phyloP scores from a whole-genome alignment of 129 eudicot genomes.

The Kitagawia praeruptora region DNA sequence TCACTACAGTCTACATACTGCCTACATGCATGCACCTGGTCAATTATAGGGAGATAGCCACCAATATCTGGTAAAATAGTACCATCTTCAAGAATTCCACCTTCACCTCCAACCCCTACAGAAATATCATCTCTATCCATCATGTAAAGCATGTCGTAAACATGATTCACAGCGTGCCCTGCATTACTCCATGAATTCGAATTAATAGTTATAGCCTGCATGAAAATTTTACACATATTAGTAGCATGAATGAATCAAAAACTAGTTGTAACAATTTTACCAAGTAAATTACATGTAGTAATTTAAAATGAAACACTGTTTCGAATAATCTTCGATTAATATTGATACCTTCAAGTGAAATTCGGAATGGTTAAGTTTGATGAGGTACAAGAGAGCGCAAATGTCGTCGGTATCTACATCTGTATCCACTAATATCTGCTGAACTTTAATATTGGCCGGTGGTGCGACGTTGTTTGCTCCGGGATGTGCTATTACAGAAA shows the following conservation, averaged over 20 bases:
- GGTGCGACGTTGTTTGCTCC: neutral
- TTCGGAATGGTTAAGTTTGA: constrained; percentile 53
- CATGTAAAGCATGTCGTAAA: constrained; percentile 83
- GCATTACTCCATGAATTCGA: constrained; percentile 74
- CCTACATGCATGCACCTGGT: constrained; percentile 41
- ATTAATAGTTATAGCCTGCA: constrained; percentile 69
- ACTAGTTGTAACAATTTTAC: too few species aligned
- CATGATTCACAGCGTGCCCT: constrained; percentile 88
- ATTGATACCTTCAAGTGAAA: constrained; percentile 53
- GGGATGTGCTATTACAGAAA: neutral
- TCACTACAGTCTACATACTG: too few species aligned
- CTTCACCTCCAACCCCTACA: constrained; percentile 94
- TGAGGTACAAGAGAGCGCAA: constrained; percentile 52
- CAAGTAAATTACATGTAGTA: too few species aligned
- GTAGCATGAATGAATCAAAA: neutral
- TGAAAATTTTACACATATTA: neutral
- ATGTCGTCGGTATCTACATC: constrained; percentile 70
- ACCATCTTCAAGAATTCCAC: constrained; percentile 68
- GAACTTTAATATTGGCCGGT: constrained; percentile 8
- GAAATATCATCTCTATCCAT: constrained; percentile 76
- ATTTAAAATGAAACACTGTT: too few species aligned
- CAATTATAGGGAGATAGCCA: constrained; percentile 77
- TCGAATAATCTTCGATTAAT: too few species aligned
- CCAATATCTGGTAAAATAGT: constrained; percentile 67
- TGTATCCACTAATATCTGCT: constrained; percentile 57